Conservation (phyloP, 306 rosid genomes). For the Alnus rubra region DNA sequence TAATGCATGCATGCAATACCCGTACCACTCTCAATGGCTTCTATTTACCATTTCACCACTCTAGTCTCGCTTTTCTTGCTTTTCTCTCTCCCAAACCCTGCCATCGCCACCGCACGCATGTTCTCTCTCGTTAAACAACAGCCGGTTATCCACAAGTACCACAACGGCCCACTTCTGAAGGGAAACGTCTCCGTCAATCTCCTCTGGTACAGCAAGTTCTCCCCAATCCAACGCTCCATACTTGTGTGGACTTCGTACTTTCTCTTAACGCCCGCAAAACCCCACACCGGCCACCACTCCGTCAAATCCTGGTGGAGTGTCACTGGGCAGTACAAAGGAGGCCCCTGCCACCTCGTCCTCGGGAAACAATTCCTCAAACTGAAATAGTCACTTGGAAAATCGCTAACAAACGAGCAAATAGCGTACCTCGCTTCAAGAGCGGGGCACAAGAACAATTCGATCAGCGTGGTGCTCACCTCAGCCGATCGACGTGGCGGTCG, state of each 20-base stretch:
- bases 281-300: neutral
- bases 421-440: constrained; percentile 12
- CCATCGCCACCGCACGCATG: constrained; percentile 9
- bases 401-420: neutral
- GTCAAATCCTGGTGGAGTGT: constrained; percentile 38
- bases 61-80: constrained; percentile 10
- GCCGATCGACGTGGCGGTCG: constrained; percentile 34
- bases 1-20: neutral
- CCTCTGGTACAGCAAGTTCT: constrained; percentile 65
- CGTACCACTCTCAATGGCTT: constrained; percentile 20
- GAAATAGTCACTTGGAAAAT: constrained; percentile 24
- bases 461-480: constrained; percentile 28
- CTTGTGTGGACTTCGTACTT: constrained; percentile 30
- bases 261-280: constrained; percentile 14
- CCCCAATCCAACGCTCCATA: constrained; percentile 39
- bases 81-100: constrained; percentile 10
- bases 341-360: constrained; percentile 16
- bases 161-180: constrained; percentile 56
- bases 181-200: constrained; percentile 52
- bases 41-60: neutral
- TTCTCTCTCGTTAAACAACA: constrained; percentile 29
- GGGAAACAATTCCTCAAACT: constrained; percentile 28
- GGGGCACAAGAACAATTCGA: neutral
- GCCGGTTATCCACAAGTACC: constrained; percentile 45
- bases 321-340: constrained; percentile 20